phyloP scores from a whole-genome alignment of 2,329 filamentous ascomycete species.

The Trichophaea hybrida region DNA sequence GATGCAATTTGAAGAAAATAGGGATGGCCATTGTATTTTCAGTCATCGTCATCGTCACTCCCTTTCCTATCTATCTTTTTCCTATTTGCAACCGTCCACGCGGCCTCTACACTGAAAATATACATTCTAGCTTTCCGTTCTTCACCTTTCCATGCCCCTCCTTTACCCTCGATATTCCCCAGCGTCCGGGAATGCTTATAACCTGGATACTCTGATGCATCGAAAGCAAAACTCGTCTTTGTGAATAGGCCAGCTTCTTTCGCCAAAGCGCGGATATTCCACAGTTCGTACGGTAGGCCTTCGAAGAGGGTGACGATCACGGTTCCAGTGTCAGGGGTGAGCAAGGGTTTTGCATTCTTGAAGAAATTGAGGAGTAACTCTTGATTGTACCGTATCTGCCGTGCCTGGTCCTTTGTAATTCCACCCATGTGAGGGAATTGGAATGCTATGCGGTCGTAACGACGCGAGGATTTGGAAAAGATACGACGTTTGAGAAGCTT shows the following conservation, averaged over 20 bases:
- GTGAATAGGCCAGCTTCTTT: slow-evolving; percentile 61
- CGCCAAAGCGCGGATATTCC: slow-evolving; percentile 69
- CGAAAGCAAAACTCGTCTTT: slow-evolving; percentile 55
- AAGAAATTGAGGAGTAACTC: slow-evolving; percentile 60
- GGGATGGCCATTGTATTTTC: neutral
- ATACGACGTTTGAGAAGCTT: slow-evolving; percentile 32
- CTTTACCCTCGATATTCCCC: slow-evolving; percentile 23
- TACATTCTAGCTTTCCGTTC: slow-evolving; percentile 24
- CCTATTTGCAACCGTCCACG: neutral
- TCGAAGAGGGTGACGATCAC: slow-evolving; percentile 46
- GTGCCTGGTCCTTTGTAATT: slow-evolving; percentile 79
- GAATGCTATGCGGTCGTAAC: slow-evolving; percentile 72
- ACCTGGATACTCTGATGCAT: slow-evolving; percentile 47
- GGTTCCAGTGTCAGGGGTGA: slow-evolving; percentile 39
- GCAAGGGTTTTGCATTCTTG: slow-evolving; percentile 36
- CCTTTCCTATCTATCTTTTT: neutral
- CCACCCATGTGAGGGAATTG: slow-evolving; percentile 97
- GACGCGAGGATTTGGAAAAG: slow-evolving; percentile 31
- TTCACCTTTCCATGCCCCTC: slow-evolving; percentile 27
- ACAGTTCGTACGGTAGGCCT: slow-evolving; percentile 83
- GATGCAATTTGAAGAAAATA: neutral
- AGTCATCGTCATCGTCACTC: neutral
- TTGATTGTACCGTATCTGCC: slow-evolving; percentile 87
- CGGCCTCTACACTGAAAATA: slow-evolving; percentile 17
- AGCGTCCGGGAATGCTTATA: slow-evolving; percentile 18